phyloP scores from a whole-genome alignment of 1,139 yeast species.

The Yamadazyma triangularis region DNA sequence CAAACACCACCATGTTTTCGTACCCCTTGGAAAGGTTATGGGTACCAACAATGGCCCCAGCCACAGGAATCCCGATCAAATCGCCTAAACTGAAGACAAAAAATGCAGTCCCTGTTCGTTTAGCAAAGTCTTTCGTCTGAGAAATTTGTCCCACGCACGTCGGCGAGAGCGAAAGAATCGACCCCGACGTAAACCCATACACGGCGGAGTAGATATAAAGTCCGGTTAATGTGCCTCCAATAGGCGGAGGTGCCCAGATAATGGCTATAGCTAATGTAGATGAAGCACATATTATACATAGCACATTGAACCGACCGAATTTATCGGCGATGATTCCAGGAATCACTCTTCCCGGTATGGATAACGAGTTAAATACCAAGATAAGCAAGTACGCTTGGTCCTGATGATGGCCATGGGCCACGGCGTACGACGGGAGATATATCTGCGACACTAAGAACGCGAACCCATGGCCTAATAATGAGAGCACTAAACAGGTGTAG shows the following conservation, averaged over 20 bases:
- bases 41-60: slow-evolving; percentile 28
- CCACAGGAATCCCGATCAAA: slow-evolving; percentile 31
- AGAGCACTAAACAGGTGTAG: slow-evolving; percentile 22
- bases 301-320: slow-evolving; percentile 50
- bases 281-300: slow-evolving; percentile 34
- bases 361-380: slow-evolving; percentile 42
- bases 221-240: slow-evolving; percentile 17
- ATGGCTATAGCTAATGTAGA: slow-evolving; percentile 37
- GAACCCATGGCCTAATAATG: slow-evolving; percentile 33
- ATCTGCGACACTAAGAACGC: slow-evolving; percentile 47
- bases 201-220: slow-evolving; percentile 23
- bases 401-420: slow-evolving; percentile 35
- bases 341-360: slow-evolving; percentile 43
- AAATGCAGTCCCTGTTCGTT: slow-evolving; percentile 26
- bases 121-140: slow-evolving; percentile 44
- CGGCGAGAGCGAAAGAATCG: slow-evolving; percentile 28
- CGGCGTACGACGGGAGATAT: slow-evolving; percentile 48
- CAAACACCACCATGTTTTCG: slow-evolving; percentile 26
- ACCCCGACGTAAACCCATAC: slow-evolving; percentile 29
- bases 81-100: slow-evolving; percentile 30
- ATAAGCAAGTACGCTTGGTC: slow-evolving; percentile 41
- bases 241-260: slow-evolving; percentile 41
- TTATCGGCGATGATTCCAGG: slow-evolving; percentile 48
- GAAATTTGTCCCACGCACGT: slow-evolving; percentile 59
- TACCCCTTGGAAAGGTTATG: slow-evolving; percentile 10